Evolutionary conservation across 2,329 filamentous ascomycete species (phyloP), one percentile per base, ranked within the genome.

Genomic region (Pezicula neosporulosa): DNA sequence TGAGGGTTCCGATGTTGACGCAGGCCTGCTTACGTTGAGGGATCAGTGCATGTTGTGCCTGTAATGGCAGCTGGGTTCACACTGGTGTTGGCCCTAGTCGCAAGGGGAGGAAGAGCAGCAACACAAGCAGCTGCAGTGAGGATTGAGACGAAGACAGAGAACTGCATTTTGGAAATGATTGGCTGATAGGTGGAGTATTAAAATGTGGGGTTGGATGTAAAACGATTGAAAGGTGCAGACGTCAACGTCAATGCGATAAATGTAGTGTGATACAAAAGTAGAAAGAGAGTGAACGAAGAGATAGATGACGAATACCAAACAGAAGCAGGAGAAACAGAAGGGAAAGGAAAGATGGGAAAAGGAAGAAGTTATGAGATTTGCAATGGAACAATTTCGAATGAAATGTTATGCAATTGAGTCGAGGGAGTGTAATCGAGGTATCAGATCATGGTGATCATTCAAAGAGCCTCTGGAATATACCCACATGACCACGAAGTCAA

Each of bases 41-140:
- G 24, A 48, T 68, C 65, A 30, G 60, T 60, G 51, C 68, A 70
- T 5, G 60, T 67, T 30, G 66, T 67, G 12, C 56, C 61, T 1
- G 65, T 66, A 6, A 70, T 62, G 51, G 66, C 62, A 30, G 52
- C 52, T 3, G 62, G 62, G 47, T 66, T 58, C 8, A 68, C 60
- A 10, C 47, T 55, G 16, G 57, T 61, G 41, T 54, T 58, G 15
- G 52, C 62, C 27, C 60, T 55, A 13, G 33, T 12, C 3, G 30
- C 8, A 41, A 52, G 28, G n/a, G 51, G 19, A 24, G 47, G 24
- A 24, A 53, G 44, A n/a, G 47, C 30, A 12, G 53, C 49, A 19
- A 36, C 24, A 18, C 42, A 39, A 18, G 44, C 38, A 37, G 51
- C 47, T 13, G 48, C 47, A 43, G 54, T 41, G 36, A 55, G 45